Base-by-base conservation (phyloP, 2,329 filamentous ascomycete genomes). In the Pyricularia grisea region DNA sequence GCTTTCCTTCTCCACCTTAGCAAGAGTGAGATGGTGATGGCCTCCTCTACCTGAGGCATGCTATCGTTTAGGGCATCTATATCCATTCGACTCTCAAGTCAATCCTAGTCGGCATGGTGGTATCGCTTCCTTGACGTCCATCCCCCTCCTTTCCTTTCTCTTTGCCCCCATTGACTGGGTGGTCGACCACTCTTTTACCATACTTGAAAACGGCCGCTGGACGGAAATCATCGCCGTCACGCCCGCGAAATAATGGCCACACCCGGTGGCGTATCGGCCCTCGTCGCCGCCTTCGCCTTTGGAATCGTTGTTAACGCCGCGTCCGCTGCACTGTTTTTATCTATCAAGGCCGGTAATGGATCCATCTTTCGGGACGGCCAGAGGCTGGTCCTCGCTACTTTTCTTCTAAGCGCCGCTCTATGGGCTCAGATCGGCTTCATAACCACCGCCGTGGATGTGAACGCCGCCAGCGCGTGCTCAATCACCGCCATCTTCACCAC, bases 301-400 rank as follows among this genome's bases (percentile, higher is more conserved):
- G 86, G 85, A 72, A 81, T 85, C 71, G 79, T 87, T 69, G 80
- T 86, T 73, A 83, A 83, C 74, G 82, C 84, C 68, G 82, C 85
- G 33, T 80, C 81, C 67, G 79, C 79, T 64, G 80, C 81, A 67
- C 77, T 82, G 72, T 78, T 83, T 76, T 78, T 84, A 73, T 79
- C 81, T 71, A 72, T 78, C 72, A 83, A 78, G 74, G 25, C 60
- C 25, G 81, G 81, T 72, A 79, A 84, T 79, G 79, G 81, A 74
- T 80, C 80, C 70, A 76, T 86, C 70, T 80, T 85, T 75, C 81
- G 83, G 77, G 84, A 87, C 78, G 83, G 84, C 79, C 81, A 83
- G 85, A 87, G 86, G 85, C 86, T 88, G 85, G 85, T 82, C 85
- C 85, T 88, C 84, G 78, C 83, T 74, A 76, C 79, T 72, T 87